Evolutionary conservation across 129 eudicot species (phyloP), one percentile per base, ranked within the genome.

Genomic region (Tagetes erecta): DNA sequence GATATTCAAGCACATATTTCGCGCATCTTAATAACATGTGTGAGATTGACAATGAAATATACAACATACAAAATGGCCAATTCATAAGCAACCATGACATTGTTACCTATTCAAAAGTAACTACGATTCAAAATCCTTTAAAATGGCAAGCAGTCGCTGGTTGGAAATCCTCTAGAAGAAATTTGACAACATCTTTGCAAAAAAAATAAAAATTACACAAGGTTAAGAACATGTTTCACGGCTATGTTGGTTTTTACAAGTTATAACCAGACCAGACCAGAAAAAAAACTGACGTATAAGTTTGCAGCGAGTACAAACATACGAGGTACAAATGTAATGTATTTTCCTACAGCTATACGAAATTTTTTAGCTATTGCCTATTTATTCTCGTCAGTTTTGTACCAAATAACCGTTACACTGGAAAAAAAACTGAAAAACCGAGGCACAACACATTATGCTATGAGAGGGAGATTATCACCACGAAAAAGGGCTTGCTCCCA

Each of bases 401-500:
- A 77, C 68, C 62, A 7, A 45, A 58, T 35, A 75, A 38, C 27
- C 47, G 33, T 6, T 57, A 4, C 68, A 58, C 20, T 31, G 6
- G 6, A 40, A 50, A 51, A 14, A 51, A 10, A 10, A 36, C 33
- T 5, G 30, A 49, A 77, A 67, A 46, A 47, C 42, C 46, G 13
- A 52, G 36, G 68, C 46, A 39, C 39, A 37, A 63, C 8, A 68
- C 77, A 76, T 38, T 67, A 68, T 39, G 40, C 65, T 50, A 49
- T 1, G 71, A 5, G 30, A 67, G 76, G 62, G 59, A 84, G 81
- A 50, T 65, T 12, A 76, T 87, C 89, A 90, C 98, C 98, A 93
- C 57, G 96, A 84, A 73, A 93, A 93, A 56, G 98, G 92, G 86
- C 91, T 93, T 39, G 96, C 96, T 93, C 98, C 97, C 84, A 87